Evolutionary conservation across 345 rosid genomes (phyloP).

Genomic region (Turritis glabra): DNA sequence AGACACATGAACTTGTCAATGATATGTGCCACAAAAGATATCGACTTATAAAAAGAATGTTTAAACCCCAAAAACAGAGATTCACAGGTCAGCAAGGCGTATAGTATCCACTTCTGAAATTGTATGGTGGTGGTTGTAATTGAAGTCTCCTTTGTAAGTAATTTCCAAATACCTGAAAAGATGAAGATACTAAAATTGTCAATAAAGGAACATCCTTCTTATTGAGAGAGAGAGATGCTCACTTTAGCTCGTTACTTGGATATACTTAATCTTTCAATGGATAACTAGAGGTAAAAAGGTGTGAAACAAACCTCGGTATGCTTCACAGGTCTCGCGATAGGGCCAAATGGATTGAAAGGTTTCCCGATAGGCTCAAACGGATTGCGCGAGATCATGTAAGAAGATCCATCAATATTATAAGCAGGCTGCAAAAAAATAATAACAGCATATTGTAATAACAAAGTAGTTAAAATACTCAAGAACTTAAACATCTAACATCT

Average conservation of each 20-base stretch:
- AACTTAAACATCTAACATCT: neutral
- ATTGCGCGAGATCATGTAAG: slow-evolving; percentile 50
- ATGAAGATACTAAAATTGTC: neutral
- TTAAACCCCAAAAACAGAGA: neutral
- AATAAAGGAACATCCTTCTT: neutral
- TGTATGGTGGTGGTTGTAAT: slow-evolving; percentile 16
- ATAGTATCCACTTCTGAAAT: slow-evolving; percentile 23
- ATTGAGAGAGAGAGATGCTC: neutral
- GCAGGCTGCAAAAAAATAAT: slow-evolving; percentile 21
- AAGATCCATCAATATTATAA: slow-evolving; percentile 52
- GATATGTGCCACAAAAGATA: slow-evolving; percentile 2
- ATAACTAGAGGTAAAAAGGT: neutral
- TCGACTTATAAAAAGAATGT: slow-evolving; percentile 1
- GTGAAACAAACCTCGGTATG: slow-evolving; percentile 44
- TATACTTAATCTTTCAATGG: neutral
- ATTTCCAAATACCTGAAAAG: slow-evolving; percentile 42
- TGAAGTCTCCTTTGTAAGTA: slow-evolving; percentile 18
- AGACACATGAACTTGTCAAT: slow-evolving; percentile 35
- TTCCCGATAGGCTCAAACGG: slow-evolving; percentile 36
- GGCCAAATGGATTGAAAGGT: slow-evolving; percentile 39
- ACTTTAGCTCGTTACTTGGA: neutral
- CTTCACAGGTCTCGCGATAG: slow-evolving; percentile 35
- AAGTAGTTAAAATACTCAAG: too few relatives aligned
- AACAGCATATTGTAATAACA: neutral
- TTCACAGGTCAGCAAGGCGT: slow-evolving; percentile 14